These are phyloP conservation scores for Phytophthora syringae DNA, from an alignment of 352 stramenopile genomes.

Conservation along the genomic window DNA sequence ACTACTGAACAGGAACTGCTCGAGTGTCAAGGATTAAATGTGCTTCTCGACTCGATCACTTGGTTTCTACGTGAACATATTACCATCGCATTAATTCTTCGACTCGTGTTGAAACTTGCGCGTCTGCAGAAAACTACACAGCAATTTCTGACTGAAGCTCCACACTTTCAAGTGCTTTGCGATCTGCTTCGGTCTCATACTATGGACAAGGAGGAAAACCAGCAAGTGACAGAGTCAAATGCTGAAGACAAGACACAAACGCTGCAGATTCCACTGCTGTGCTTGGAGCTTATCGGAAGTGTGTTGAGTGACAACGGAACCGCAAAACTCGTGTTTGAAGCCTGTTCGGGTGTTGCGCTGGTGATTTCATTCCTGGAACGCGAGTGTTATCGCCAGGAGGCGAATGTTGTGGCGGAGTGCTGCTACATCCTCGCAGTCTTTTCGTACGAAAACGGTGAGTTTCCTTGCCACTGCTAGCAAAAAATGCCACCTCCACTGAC, in stretches of 20 bases:
- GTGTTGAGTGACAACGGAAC: conserved; percentile 41
- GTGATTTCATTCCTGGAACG: conserved; percentile 42
- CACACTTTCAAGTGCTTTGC: conserved; percentile 37
- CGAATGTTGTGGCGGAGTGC: conserved; percentile 49
- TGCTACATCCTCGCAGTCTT: conserved; percentile 63
- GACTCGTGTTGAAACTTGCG: conserved; percentile 39
- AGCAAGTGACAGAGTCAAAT: conserved; percentile 14
- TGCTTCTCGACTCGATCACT: conserved; percentile 34
- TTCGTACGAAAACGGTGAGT: conserved; percentile 65
- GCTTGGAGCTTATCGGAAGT: conserved; percentile 28
- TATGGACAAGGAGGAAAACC: background rate
- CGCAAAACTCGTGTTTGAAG: conserved; percentile 42
- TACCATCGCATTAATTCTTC: conserved; percentile 37
- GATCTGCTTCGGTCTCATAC: conserved; percentile 28
- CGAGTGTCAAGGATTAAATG: conserved; percentile 30
- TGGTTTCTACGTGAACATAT: conserved; percentile 26
- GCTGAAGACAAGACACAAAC: conserved; percentile 12
- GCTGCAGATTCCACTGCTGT: conserved; percentile 22
- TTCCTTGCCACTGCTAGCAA: background rate
- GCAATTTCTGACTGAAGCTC: conserved; percentile 25
- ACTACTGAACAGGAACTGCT: conserved; percentile 43
- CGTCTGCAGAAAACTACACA: conserved; percentile 34
- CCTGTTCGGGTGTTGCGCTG: conserved; percentile 36
- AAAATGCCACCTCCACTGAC: too few species aligned
- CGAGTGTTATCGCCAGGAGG: conserved; percentile 35